A percentile compares a stretch with the other conserved stretches of the same genome.
These are phyloP conservation scores for Aspergillus carbonarius DNA, from an alignment of 2,329 filamentous ascomycete species.

Conservation along the genomic window DNA sequence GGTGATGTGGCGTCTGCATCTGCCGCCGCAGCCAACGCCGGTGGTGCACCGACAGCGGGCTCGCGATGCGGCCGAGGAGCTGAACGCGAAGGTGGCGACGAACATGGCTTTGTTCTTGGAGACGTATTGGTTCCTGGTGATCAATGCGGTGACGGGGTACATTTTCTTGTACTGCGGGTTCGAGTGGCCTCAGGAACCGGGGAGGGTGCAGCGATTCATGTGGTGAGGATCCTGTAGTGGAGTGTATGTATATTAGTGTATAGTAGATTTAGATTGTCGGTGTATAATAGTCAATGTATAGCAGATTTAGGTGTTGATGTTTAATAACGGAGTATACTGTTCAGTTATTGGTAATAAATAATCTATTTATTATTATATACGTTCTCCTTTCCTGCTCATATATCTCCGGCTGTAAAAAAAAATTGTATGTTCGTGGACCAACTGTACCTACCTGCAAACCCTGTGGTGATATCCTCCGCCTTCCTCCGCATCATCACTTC, in stretches of 20 bases:
- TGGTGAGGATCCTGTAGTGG: conserved; percentile 44
- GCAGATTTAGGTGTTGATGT: too few species aligned
- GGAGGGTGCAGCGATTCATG: conserved; percentile 66
- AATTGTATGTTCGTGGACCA: neutral
- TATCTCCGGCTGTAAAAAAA: too few species aligned
- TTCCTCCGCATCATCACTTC: too few species aligned
- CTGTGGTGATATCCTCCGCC: neutral
- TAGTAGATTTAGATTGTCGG: neutral
- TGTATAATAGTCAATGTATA: neutral
- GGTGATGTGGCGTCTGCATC: conserved; percentile 84
- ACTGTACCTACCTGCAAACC: neutral
- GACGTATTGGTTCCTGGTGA: conserved; percentile 56
- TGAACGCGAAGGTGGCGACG: conserved; percentile 26
- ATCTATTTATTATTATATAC: too few species aligned
- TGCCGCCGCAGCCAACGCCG: conserved; percentile 54
- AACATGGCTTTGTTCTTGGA: conserved; percentile 47
- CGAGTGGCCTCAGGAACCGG: conserved; percentile 29
- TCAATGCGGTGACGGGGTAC: conserved; percentile 38
- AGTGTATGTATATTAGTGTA: neutral
- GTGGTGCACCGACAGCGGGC: conserved; percentile 28
- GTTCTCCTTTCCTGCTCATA: too few species aligned
- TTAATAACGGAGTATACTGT: too few species aligned
- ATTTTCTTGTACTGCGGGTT: conserved; percentile 25
- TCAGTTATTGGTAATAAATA: too few species aligned
- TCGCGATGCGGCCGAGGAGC: conserved; percentile 22